These are phyloP conservation scores for Colletotrichum phormii DNA, from an alignment of 2,329 filamentous ascomycete genomes.

Conservation along the genomic window DNA sequence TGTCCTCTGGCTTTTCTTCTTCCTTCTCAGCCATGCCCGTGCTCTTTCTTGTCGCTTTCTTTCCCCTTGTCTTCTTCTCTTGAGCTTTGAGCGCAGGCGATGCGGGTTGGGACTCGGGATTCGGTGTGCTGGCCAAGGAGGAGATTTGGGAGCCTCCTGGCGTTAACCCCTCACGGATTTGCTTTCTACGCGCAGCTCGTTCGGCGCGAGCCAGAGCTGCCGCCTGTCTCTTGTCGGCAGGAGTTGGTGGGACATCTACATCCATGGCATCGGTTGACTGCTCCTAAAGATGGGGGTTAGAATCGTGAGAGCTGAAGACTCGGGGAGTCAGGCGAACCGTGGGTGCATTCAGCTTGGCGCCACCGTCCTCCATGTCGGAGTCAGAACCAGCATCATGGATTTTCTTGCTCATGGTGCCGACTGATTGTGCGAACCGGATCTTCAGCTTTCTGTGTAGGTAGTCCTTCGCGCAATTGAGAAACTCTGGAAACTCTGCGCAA, in stretches of 20 bases:
- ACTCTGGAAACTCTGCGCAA: not conserved
- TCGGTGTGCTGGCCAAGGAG: slow-evolving; percentile 29
- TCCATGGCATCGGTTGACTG: slow-evolving; percentile 25
- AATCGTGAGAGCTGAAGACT: slow-evolving; percentile 1
- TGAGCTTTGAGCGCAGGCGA: slow-evolving; percentile 30
- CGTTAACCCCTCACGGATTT: slow-evolving; percentile 25
- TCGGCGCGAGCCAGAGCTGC: slow-evolving; percentile 28
- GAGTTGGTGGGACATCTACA: slow-evolving; percentile 25
- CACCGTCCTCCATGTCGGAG: slow-evolving; percentile 32
- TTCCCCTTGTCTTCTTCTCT: slow-evolving; percentile 26
- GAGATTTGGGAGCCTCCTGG: slow-evolving; percentile 3
- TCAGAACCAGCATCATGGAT: slow-evolving; percentile 10
- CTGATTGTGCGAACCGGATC: not conserved
- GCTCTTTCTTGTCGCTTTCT: slow-evolving; percentile 35
- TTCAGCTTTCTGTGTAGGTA: not conserved
- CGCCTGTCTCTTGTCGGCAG: slow-evolving; percentile 21
- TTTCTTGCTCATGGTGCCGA: slow-evolving; percentile 22
- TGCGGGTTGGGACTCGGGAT: slow-evolving; percentile 18
- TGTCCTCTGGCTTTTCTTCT: not conserved
- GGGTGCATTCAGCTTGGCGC: slow-evolving; percentile 25
- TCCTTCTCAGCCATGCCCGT: not conserved
- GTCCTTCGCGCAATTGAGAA: not conserved
- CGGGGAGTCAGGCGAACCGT: slow-evolving; percentile 19
- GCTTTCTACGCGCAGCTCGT: slow-evolving; percentile 31
- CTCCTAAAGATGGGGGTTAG: slow-evolving; percentile 21